A percentile compares a stretch with the other conserved stretches of the same genome.
Evolutionary conservation across 164 flowering plant genomes (phyloP).

Genomic region (Saururus chinensis): DNA sequence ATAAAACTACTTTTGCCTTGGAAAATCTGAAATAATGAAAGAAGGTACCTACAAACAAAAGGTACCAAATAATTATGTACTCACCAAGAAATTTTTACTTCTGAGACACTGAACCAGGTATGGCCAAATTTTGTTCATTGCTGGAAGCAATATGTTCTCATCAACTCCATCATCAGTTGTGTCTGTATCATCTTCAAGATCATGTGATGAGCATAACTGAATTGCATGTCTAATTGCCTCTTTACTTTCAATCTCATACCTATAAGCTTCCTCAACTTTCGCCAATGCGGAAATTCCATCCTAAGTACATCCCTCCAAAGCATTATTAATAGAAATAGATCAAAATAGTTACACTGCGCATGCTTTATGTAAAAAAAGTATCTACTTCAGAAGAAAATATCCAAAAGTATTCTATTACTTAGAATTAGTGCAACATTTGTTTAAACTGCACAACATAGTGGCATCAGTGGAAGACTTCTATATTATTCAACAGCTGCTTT

Average conservation of each 20-base stretch:
- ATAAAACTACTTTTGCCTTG: neutral
- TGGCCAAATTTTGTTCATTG: conserved; percentile 93
- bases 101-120: conserved; percentile 57
- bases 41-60: too few relatives aligned
- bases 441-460: too few relatives aligned
- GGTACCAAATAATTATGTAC: conserved; percentile 4
- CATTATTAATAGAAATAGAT: neutral
- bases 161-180: conserved; percentile 51
- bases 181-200: conserved; percentile 58
- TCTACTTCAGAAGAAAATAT: too few relatives aligned
- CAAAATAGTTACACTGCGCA: too few relatives aligned
- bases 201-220: conserved; percentile 33
- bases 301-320: conserved; percentile 15
- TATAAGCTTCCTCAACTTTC: conserved; percentile 75
- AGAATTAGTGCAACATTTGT: too few relatives aligned
- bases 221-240: conserved; percentile 39
- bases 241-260: conserved; percentile 43
- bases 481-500: too few relatives aligned
- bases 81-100: conserved; percentile 57
- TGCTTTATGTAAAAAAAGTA: too few relatives aligned
- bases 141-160: conserved; percentile 94
- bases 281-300: conserved; percentile 61
- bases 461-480: too few relatives aligned
- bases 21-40: neutral
- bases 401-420: too few relatives aligned